Evolutionary conservation across 495 filamentous ascomycete genomes (phyloP), one percentile per base, ranked within the genome.

Genomic region (Barbatosphaeria neglecta): DNA sequence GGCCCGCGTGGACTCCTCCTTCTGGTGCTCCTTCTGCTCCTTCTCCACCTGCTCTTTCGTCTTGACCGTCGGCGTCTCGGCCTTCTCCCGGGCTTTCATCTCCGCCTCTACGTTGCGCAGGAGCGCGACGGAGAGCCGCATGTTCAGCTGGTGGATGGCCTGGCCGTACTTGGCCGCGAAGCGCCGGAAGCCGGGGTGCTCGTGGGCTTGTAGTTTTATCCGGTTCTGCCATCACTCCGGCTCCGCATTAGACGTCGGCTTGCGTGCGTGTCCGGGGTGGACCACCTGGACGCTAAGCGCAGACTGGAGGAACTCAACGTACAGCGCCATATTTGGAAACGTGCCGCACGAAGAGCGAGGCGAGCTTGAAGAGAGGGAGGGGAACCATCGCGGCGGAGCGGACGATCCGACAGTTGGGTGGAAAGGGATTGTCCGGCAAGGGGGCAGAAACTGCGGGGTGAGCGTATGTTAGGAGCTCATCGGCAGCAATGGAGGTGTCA

Each of bases 121-220:
- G 2, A 86, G 68, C 3, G 90, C 87, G 22, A 97, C 75, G 13
- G 86, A 82, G 51, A 95, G 71, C 17, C 87, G 82, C 90, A 99
- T 97, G 61, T 97, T 93, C 52, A 95, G 68, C 50, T 84, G 83
- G 62, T 99, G 92, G 27, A 99, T 82, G 6, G 73, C 62, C 53
- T 99, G 92, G 22, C 75, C 75, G 57, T 76, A 76, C 39, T 52
- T 60, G 16, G 75, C 73, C 16, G 92, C 93, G 60, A 93, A 80
- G 20, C 64, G 62, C 16, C 93, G 86, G 67, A 97, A 99, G 16
- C 80, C 72, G 40, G 89, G 86, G 69, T 97, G 93, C 58, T 99
- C 93, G 54, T 85, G 86, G 15, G 92, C 93, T 73, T 96, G 90
- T 20, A 73, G 75, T 66, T 95, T 97, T 67, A 99, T 94, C 61